Base-by-base conservation (phyloP, 176 grass and related monocot species). In the Echinochloa phyllopogon region DNA sequence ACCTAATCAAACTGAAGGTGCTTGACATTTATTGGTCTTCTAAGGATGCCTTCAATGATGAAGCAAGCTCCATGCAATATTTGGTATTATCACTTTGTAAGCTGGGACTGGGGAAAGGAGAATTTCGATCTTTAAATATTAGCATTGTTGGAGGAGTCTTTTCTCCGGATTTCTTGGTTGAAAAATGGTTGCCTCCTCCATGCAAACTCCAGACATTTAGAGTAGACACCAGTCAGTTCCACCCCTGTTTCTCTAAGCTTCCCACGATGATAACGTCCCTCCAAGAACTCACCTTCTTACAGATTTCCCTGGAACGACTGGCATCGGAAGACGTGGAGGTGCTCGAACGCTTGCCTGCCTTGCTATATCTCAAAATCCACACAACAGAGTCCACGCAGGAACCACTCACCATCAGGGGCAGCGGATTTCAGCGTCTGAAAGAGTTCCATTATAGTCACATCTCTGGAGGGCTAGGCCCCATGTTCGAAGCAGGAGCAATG, bases 401-500 rank as follows among this genome's bases (percentile, higher is more conserved):
- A 66, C 14, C 59, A 9, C 47, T 76, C 15, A 20, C 11, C 14
- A 67, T 84, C 12, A 21, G 60, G 10, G 0, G 8, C 1, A 9
- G 0, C 14, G 83, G 61, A 68, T 85, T 85, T 49, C 48, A 77
- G 10, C 10, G 6, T 56, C 39, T 85, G 11, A 52, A 84, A 37
- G 13, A 41, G 6, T 62, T n/a, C n/a, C n/a, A n/a, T n/a, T n/a
- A n/a, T n/a, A n/a, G n/a, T n/a, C n/a, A n/a, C n/a, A n/a, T n/a
- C n/a, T n/a, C n/a, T n/a, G n/a, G n/a, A n/a, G n/a, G n/a, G n/a
- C n/a, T n/a, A n/a, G n/a, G n/a, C n/a, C n/a, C n/a, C n/a, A 21
- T 76, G 21, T 85, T 85, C 58, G 49, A 85, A 77, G 48, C 6
- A 15, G 73, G 62, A 65, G 73, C 61, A n/a, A 58, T 66, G 38